Percentiles rank a stretch among this genome's conserved stretches.
These are phyloP conservation scores for Psilocybe cubensis DNA, from an alignment of 768 basidiomycete species.

Conservation along the genomic window DNA sequence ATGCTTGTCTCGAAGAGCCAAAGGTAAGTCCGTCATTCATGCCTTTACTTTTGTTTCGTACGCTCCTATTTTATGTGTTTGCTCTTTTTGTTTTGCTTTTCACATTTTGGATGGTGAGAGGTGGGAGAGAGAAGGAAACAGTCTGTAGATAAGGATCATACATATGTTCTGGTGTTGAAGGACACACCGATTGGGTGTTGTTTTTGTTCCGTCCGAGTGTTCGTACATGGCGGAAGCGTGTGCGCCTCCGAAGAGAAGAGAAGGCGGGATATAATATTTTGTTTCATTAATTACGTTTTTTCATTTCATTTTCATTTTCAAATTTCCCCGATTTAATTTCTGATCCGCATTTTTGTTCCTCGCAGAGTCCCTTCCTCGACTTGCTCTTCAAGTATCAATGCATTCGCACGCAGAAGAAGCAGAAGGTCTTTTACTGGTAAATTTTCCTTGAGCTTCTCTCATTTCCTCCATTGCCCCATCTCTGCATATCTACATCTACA, in stretches of 20 bases:
- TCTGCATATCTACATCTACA: no score
- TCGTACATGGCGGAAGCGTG: background rate
- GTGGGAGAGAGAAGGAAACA: background rate
- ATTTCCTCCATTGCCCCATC: background rate
- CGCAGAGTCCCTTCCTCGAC: constrained; percentile 89
- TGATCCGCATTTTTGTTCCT: background rate
- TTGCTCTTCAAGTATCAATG: constrained; percentile 95
- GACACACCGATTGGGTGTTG: background rate
- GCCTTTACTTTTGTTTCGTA: background rate
- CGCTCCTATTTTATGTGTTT: background rate
- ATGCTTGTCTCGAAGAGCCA: constrained; percentile 94
- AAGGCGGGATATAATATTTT: background rate
- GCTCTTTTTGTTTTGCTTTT: background rate
- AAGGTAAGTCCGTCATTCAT: constrained; percentile 56
- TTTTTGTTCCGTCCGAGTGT: background rate
- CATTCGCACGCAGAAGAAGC: constrained; percentile 97
- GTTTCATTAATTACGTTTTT: background rate
- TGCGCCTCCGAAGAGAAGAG: background rate
- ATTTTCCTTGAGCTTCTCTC: constrained; percentile 26
- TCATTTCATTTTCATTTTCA: constrained; percentile 12
- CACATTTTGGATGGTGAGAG: background rate
- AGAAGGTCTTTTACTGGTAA: constrained; percentile 98
- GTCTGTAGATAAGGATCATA: no score
- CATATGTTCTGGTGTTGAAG: background rate
- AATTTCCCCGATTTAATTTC: background rate